Conservation (phyloP, 2,329 filamentous ascomycete genomes). For the Paecilomyces fulvus region DNA sequence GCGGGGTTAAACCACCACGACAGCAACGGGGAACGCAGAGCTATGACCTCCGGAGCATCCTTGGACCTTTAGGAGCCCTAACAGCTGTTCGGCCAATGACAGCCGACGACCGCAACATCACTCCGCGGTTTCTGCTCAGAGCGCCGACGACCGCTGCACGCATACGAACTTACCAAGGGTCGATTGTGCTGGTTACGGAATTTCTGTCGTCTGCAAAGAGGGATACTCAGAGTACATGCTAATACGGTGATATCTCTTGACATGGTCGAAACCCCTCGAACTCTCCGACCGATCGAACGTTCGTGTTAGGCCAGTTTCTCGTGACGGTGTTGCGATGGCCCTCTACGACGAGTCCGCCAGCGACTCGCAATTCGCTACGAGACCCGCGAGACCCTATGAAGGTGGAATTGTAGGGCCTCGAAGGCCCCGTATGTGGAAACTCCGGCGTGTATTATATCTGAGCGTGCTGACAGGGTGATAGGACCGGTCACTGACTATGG, state of each 20-base stretch:
- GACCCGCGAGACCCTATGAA: constrained; percentile 24
- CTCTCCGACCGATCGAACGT: neutral
- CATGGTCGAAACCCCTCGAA: neutral
- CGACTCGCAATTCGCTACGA: constrained; percentile 23
- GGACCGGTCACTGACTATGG: constrained; percentile 91
- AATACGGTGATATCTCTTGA: neutral
- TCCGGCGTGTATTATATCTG: neutral
- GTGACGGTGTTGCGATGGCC: constrained; percentile 22
- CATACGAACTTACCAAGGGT: neutral
- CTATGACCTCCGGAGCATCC: neutral
- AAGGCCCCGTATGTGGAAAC: constrained; percentile 29
- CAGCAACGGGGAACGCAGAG: neutral
- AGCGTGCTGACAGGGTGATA: constrained; percentile 28
- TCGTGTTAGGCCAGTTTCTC: neutral
- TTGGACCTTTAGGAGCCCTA: constrained; percentile 6
- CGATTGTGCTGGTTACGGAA: neutral
- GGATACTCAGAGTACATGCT: neutral
- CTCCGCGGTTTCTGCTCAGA: constrained; percentile 1
- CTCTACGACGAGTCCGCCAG: constrained; percentile 31
- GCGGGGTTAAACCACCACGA: neutral
- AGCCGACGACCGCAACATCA: constrained; percentile 4
- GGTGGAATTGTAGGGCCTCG: constrained; percentile 29
- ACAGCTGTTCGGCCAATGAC: constrained; percentile 12
- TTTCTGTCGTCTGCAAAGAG: neutral
- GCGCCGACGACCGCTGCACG: neutral